Conservation (phyloP, 2,329 filamentous ascomycete genomes). For the Trichoderma arundinaceum region DNA sequence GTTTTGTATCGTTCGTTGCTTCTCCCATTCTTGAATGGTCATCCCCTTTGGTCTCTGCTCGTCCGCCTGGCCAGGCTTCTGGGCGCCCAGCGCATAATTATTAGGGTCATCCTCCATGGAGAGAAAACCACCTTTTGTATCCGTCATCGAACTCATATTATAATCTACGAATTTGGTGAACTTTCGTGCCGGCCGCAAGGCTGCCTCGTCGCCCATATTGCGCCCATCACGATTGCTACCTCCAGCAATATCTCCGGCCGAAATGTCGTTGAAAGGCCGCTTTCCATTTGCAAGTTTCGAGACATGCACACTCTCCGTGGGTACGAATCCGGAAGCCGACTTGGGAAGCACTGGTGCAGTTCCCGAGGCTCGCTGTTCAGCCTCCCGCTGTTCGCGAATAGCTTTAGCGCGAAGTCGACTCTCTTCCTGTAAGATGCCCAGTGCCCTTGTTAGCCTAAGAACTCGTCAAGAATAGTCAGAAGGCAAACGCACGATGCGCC, state of each 20-base stretch:
- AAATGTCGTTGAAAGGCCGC: slow-evolving; percentile 70
- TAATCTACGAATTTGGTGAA: slow-evolving; percentile 97
- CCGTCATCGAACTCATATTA: slow-evolving; percentile 96
- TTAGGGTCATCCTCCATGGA: slow-evolving; percentile 89
- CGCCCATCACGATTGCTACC: slow-evolving; percentile 73
- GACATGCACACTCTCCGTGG: slow-evolving; percentile 67
- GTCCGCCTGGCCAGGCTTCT: slow-evolving; percentile 45
- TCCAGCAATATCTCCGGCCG: slow-evolving; percentile 51
- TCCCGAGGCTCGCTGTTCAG: slow-evolving; percentile 59
- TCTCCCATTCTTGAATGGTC: slow-evolving; percentile 91
- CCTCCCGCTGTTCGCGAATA: slow-evolving; percentile 73
- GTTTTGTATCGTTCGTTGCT: slow-evolving; percentile 74
- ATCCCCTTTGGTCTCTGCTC: slow-evolving; percentile 80
- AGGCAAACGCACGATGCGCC: slow-evolving; percentile 56
- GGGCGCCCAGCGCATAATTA: slow-evolving; percentile 71
- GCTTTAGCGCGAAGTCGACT: slow-evolving; percentile 89
- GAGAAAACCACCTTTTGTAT: slow-evolving; percentile 95
- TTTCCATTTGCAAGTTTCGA: slow-evolving; percentile 61
- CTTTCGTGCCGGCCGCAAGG: slow-evolving; percentile 78
- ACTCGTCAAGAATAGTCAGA: neutral
- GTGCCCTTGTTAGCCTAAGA: slow-evolving; percentile 1
- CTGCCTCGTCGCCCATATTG: slow-evolving; percentile 52
- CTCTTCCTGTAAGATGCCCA: slow-evolving; percentile 67
- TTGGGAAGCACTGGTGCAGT: slow-evolving; percentile 50
- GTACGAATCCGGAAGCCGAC: slow-evolving; percentile 72